Evolutionary conservation across 495 filamentous ascomycete species (phyloP), one percentile per base, ranked within the genome.

Genomic region (Hypoxylon lienhwacheense): DNA sequence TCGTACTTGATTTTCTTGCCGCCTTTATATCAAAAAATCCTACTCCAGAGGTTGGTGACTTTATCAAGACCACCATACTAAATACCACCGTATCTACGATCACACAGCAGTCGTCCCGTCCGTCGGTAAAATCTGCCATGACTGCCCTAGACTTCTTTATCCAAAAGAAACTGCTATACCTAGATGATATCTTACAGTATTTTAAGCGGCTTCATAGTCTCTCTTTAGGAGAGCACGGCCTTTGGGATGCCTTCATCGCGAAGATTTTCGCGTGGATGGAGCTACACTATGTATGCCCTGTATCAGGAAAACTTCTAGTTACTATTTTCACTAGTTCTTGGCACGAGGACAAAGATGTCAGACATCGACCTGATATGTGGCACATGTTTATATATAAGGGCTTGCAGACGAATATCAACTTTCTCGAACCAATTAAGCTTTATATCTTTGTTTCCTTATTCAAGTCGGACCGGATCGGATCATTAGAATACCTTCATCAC

Each of bases 401-500:
- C 26, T 53, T 82, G 7, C 42, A 76, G 24, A 71, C 70, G 12
- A 73, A 84, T 37, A 66, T 76, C 6, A 75, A 79, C n/a, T 69
- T 73, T 28, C 51, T 90, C 6, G 85, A 87, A 49, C 76, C 81
- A 36, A 76, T 90, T 35, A 87, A 85, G 49, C 80, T 78, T 32
- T 85, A 92, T 66, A 73, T 91, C n/a, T 80, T 95, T 15, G 78
- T 87, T 0, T 78, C 81, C 1, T 68, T 95, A 8, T 89, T 95
- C 66, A 81, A 73, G 51, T 63, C 77, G 15, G 82, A 85, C 51
- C 58, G 77, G 4, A 35, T 53, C 11, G 77, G 78, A 0, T 86
- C 85, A 26, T 44, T 74, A 16, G 29, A 33, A 0, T 87, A 95
- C 51, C 66, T 91, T 5, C 62, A 79, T 17, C 68, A 65, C 8